Base-by-base conservation (phyloP, 2,329 filamentous ascomycete genomes). In the Xylaria hypoxylon region DNA sequence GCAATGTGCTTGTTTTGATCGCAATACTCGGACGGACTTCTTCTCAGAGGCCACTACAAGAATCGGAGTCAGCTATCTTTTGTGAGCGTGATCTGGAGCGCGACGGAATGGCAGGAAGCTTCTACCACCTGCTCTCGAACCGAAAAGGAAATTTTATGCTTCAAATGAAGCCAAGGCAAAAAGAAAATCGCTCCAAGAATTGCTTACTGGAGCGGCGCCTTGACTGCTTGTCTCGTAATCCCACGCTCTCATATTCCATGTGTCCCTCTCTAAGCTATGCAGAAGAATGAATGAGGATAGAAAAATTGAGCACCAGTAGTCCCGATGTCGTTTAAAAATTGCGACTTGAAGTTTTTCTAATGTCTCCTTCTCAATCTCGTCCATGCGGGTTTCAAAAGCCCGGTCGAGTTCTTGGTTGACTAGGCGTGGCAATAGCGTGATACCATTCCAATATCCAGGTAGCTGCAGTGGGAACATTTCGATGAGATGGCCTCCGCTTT, bases 171-270 rank as follows among this genome's bases (percentile, higher is more conserved):
- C n/a, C n/a, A n/a, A n/a, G n/a, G 6, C 22, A 2, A 40, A 22
- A 38, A 13, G n/a, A 22, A 44, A 2, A n/a, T 42, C 6, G 11
- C 2, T 26, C 3, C 17, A 6, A 3, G 10, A 11, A 55, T 26
- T 11, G 8, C 52, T 55, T 55, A 42, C 52, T 42, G 57, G 24
- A 26, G 62, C 48, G 17, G 57, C 15, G 8, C 55, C 50, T 51
- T 45, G 50, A 26, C 44, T 13, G 1, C 35, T 50, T 13, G 42
- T 64, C 42, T 64, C 62, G 42, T 60, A 55, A 5, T 60, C 42
- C 62, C 62, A 64, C 2, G 62, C 62, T 22, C 42, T 56, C 62
- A 64, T 64, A 44, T 64, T 64, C 62, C 62, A 64, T 10, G 62
- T 60, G 38, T 64, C 62, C 5, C 56, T 60, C 51, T 64, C 62